A percentile compares a stretch with the other conserved stretches of the same genome.
Conservation (phyloP, 2,329 filamentous ascomycete genomes). For the Phyllosticta citriasiana region DNA sequence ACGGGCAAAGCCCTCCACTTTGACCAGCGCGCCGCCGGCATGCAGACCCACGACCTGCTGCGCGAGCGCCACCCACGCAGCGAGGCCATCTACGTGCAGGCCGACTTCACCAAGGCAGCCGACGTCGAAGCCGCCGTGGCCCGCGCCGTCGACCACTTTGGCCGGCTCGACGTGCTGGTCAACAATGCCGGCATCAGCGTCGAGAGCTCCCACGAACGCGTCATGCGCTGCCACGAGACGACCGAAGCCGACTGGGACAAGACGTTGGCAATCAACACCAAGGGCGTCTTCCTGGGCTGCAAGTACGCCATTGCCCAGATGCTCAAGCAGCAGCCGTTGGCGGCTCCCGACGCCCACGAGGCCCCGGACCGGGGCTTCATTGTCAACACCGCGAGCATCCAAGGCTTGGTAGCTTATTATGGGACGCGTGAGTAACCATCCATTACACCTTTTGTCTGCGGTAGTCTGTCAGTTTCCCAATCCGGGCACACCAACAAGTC, state of each 20-base stretch:
- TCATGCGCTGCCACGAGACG: conserved; percentile 20
- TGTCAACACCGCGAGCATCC: conserved; percentile 28
- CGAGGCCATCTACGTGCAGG: conserved; percentile 19
- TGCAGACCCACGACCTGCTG: conserved; percentile 17
- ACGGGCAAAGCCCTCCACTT: conserved; percentile 24
- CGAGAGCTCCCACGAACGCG: conserved; percentile 18
- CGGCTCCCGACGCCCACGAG: conserved; percentile 11
- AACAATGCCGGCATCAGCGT: conserved; percentile 28
- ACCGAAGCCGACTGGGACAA: conserved; percentile 26
- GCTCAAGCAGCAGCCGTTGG: conserved; percentile 24
- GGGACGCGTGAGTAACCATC: conserved; percentile 16
- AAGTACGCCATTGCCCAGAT: conserved; percentile 30
- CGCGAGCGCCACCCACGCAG: conserved; percentile 12
- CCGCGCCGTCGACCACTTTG: conserved; percentile 19
- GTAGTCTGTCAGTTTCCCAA: background rate
- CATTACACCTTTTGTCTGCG: background rate
- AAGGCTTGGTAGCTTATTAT: conserved; percentile 23
- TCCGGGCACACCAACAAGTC: background rate
- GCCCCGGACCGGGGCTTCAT: conserved; percentile 26
- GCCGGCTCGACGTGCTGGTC: conserved; percentile 26
- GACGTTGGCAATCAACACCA: conserved; percentile 27
- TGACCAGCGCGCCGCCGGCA: conserved; percentile 15
- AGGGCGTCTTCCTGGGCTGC: conserved; percentile 29
- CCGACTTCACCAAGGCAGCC: conserved; percentile 22
- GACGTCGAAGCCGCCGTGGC: conserved; percentile 19